Percentiles rank a stretch among this genome's conserved stretches.
phyloP scores from a whole-genome alignment of 768 basidiomycete species.

The Tylopilus sp. region DNA sequence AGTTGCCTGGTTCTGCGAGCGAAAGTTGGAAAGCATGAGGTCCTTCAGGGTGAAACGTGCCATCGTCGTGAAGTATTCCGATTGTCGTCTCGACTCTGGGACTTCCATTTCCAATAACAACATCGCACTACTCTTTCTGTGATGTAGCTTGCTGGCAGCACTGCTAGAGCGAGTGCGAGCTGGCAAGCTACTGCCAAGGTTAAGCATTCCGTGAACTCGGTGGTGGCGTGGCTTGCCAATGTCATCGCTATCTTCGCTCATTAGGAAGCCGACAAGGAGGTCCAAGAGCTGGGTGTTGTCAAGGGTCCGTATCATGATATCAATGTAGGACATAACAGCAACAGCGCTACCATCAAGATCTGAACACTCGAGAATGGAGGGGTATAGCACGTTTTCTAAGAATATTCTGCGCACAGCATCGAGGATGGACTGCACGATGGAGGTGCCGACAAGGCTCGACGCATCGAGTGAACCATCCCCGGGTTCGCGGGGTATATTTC shows the following conservation, averaged over 20 bases:
- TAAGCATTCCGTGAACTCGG: conserved; percentile 40
- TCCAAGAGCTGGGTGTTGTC: conserved; percentile 65
- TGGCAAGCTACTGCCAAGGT: conserved; percentile 36
- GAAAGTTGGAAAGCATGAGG: conserved; percentile 74
- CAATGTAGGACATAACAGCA: conserved; percentile 93
- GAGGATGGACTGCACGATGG: conserved; percentile 80
- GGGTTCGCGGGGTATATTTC: conserved; percentile 48
- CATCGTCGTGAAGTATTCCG: conserved; percentile 83
- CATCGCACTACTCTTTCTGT: conserved; percentile 88
- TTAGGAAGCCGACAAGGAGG: conserved; percentile 72
- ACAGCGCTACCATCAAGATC: conserved; percentile 92
- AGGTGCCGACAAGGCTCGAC: conserved; percentile 66
- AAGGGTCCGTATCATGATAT: conserved; percentile 79
- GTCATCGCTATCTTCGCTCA: conserved; percentile 82
- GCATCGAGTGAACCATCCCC: conserved; percentile 44
- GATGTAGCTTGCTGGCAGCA: conserved; percentile 41
- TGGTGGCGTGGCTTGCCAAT: conserved; percentile 45
- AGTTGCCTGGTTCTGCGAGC: conserved; percentile 61
- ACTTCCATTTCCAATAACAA: conserved; percentile 83
- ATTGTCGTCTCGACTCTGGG: conserved; percentile 62
- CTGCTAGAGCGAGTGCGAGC: conserved; percentile 31
- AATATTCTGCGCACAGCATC: conserved; percentile 83
- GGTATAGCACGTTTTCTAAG: conserved; percentile 89
- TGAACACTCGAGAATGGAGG: conserved; percentile 90
- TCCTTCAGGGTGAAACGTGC: conserved; percentile 92